phyloP scores from a whole-genome alignment of 2,329 filamentous ascomycete species.

The Pseudogymnoascus pannorum region DNA sequence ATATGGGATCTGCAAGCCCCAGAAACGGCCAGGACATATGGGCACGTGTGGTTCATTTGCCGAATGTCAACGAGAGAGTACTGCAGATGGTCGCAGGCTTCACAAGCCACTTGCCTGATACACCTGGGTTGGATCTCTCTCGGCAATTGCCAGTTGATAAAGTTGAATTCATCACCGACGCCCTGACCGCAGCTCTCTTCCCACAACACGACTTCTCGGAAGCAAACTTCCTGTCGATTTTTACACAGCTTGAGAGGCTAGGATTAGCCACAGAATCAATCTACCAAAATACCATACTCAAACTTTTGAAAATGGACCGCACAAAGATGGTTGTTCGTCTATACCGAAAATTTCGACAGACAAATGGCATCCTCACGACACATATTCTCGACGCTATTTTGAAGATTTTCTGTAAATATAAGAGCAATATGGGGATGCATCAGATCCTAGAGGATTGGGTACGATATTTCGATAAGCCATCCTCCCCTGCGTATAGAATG shows the following conservation, averaged over 20 bases:
- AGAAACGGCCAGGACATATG: not conserved
- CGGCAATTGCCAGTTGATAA: not conserved
- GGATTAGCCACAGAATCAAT: conserved; percentile 8
- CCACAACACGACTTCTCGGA: not conserved
- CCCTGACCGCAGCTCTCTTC: not conserved
- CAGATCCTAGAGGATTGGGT: conserved; percentile 32
- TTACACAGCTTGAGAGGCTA: not conserved
- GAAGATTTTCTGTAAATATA: conserved; percentile 24
- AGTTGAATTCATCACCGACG: not conserved
- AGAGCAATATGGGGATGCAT: conserved; percentile 30
- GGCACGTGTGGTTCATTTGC: not conserved
- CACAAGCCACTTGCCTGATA: not conserved
- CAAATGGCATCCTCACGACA: conserved; percentile 14
- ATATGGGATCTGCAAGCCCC: not conserved
- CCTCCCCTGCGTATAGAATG: conserved; percentile 24
- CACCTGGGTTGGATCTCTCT: not conserved
- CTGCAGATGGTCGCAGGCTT: not conserved
- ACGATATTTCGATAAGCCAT: conserved; percentile 24
- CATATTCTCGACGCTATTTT: conserved; percentile 26
- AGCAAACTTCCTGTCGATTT: not conserved
- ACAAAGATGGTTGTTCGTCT: conserved; percentile 17
- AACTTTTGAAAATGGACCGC: conserved; percentile 18
- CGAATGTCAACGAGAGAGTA: not conserved
- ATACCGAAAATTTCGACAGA: conserved; percentile 21
- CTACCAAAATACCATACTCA: conserved; percentile 17